Conservation (phyloP, 129 eudicot genomes). For the Flaveria bidentis region DNA sequence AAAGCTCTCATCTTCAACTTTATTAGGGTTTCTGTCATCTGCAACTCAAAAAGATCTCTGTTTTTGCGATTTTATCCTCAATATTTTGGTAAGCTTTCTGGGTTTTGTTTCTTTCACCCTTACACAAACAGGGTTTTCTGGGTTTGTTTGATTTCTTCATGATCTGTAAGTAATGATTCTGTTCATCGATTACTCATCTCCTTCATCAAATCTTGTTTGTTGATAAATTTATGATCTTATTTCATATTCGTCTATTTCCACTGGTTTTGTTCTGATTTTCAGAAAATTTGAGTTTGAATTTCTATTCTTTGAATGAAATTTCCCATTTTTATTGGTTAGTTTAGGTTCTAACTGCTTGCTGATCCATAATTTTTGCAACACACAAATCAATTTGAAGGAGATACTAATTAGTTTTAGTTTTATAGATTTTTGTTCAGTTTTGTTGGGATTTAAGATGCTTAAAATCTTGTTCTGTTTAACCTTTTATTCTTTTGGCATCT, state of each 20-base stretch:
- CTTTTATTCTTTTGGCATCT: conserved; percentile 28
- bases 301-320: not conserved
- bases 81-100: conserved; percentile 34
- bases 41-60: conserved; percentile 24
- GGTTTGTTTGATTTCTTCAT: conserved; percentile 29
- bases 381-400: conserved; percentile 10
- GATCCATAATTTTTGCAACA: too few relatives aligned
- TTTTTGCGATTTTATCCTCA: not conserved
- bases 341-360: not conserved
- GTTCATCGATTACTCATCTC: conserved; percentile 17
- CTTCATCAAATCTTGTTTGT: conserved; percentile 12
- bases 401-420: not conserved
- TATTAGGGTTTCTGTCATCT: conserved; percentile 12
- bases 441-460: conserved; percentile 17
- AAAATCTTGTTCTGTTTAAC: conserved; percentile 12
- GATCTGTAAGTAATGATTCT: conserved; percentile 14
- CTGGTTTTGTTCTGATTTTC: not conserved
- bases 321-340: conserved; percentile 9
- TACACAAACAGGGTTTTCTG: conserved; percentile 27
- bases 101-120: conserved; percentile 31
- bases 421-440: conserved; percentile 19
- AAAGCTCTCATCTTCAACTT: conserved; percentile 34
- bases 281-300: conserved; percentile 15
- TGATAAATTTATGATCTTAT: not conserved
- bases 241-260: conserved; percentile 7